phyloP scores from a whole-genome alignment of 805 yeast genomes.

The Kodamaea laetipori region DNA sequence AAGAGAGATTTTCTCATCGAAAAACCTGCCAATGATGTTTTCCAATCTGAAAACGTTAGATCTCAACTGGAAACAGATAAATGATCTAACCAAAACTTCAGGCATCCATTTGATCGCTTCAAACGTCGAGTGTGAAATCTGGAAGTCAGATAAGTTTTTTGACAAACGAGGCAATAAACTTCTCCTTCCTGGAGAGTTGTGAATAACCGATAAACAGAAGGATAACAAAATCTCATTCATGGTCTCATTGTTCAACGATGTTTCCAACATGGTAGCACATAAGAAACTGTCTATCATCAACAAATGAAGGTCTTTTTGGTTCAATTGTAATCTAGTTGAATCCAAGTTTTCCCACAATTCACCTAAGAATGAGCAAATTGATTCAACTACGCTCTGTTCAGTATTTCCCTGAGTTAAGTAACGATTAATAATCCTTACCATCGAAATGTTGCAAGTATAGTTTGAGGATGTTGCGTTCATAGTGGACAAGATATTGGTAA shows the following conservation, averaged over 20 bases:
- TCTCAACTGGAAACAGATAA: constrained; percentile 54
- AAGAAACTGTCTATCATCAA: constrained; percentile 54
- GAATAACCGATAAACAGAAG: constrained; percentile 48
- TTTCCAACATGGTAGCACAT: constrained; percentile 40
- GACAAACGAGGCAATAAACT: constrained; percentile 65
- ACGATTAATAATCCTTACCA: constrained; percentile 22
- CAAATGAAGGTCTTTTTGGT: constrained; percentile 66
- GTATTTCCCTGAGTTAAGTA: constrained; percentile 15
- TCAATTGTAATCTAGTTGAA: constrained; percentile 60
- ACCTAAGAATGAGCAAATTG: constrained; percentile 36
- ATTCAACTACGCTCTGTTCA: constrained; percentile 13
- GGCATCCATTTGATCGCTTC: constrained; percentile 53
- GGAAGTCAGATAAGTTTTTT: constrained; percentile 46
- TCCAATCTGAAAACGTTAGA: constrained; percentile 63
- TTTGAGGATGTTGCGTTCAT: constrained; percentile 26
- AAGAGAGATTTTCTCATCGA: constrained; percentile 45
- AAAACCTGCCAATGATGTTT: constrained; percentile 52
- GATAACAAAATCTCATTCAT: constrained; percentile 29
- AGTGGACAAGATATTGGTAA: constrained; percentile 6
- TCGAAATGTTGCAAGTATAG: constrained; percentile 26
- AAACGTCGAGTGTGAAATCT: constrained; percentile 34
- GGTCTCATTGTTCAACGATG: constrained; percentile 31
- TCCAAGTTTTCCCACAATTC: constrained; percentile 61
- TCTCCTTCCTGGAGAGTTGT: constrained; percentile 61
- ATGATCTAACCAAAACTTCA: constrained; percentile 46